These are phyloP conservation scores for Scalesia atractyloides DNA, from an alignment of 129 eudicot genomes.

Conservation along the genomic window DNA sequence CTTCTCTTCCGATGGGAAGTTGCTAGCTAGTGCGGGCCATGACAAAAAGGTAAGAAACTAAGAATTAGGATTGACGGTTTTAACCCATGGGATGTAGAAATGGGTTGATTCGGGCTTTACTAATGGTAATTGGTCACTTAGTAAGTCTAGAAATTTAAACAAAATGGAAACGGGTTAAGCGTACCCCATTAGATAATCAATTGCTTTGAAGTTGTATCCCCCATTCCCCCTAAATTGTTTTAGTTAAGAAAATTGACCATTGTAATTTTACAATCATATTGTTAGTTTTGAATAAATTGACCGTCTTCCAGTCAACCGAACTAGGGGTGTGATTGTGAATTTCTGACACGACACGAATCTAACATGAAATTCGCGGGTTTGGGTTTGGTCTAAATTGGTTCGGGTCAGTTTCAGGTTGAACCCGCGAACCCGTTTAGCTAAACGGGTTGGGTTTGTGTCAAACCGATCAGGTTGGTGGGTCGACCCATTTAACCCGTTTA, in stretches of 20 bases:
- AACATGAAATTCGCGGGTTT: too few relatives aligned
- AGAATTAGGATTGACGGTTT: background rate
- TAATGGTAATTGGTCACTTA: constrained; percentile 14
- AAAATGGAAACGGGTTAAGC: background rate
- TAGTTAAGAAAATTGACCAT: background rate
- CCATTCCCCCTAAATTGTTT: background rate
- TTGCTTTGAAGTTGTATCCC: background rate
- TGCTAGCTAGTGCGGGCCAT: constrained; percentile 97
- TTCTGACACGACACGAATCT: too few relatives aligned
- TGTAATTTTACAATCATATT: background rate
- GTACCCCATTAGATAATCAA: background rate
- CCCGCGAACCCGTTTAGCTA: too few relatives aligned
- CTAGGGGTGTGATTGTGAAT: too few relatives aligned
- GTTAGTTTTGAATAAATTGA: background rate
- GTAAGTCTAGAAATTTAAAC: background rate
- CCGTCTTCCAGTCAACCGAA: background rate
- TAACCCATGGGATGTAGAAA: background rate
- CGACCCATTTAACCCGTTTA: too few relatives aligned
- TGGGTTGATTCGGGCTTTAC: background rate
- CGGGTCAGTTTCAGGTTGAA: too few relatives aligned
- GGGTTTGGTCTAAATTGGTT: too few relatives aligned
- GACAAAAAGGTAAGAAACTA: constrained; percentile 71
- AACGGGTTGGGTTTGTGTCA: too few relatives aligned
- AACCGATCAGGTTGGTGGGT: too few relatives aligned
- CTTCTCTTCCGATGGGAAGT: constrained; percentile 94